phyloP scores from a whole-genome alignment of 2,329 filamentous ascomycete species.

The Fusarium irregulare region DNA sequence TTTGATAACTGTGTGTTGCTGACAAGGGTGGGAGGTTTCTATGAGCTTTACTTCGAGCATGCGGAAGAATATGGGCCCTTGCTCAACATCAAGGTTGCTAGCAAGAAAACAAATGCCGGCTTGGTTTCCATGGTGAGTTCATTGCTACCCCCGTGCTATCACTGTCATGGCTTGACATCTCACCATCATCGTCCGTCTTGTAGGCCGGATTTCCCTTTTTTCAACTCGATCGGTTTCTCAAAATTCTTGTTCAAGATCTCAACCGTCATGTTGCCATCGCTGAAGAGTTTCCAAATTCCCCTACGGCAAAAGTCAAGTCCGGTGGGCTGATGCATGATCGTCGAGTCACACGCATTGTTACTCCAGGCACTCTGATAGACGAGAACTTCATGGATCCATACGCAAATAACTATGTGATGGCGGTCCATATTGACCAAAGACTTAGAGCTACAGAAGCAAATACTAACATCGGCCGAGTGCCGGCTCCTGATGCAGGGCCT shows the following conservation, averaged over 20 bases:
- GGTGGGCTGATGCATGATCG: slow-evolving; percentile 88
- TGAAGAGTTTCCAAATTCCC: slow-evolving; percentile 86
- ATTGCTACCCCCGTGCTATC: slow-evolving; percentile 16
- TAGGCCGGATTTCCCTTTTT: slow-evolving; percentile 93
- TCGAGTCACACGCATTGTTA: slow-evolving; percentile 86
- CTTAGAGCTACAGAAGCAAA: slow-evolving; percentile 50
- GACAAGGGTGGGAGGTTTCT: slow-evolving; percentile 94
- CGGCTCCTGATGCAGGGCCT: slow-evolving; percentile 17
- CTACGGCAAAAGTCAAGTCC: slow-evolving; percentile 75
- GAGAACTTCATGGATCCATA: slow-evolving; percentile 97
- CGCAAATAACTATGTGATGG: slow-evolving; percentile 91
- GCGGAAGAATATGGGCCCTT: slow-evolving; percentile 89
- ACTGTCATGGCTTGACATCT: slow-evolving; percentile 19
- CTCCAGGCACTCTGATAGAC: slow-evolving; percentile 94
- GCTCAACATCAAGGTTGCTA: slow-evolving; percentile 86
- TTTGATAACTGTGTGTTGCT: slow-evolving; percentile 92
- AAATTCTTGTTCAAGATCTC: slow-evolving; percentile 90
- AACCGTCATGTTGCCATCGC: slow-evolving; percentile 93
- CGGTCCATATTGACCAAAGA: slow-evolving; percentile 67
- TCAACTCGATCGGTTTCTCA: slow-evolving; percentile 92
- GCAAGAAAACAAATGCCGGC: slow-evolving; percentile 81
- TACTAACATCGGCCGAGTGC: slow-evolving; percentile 69
- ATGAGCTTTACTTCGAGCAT: slow-evolving; percentile 97
- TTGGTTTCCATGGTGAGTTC: slow-evolving; percentile 82
- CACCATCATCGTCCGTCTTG: slow-evolving; percentile 35